phyloP scores from a whole-genome alignment of 345 rosid genomes.

The Sonneratia caseolaris region DNA sequence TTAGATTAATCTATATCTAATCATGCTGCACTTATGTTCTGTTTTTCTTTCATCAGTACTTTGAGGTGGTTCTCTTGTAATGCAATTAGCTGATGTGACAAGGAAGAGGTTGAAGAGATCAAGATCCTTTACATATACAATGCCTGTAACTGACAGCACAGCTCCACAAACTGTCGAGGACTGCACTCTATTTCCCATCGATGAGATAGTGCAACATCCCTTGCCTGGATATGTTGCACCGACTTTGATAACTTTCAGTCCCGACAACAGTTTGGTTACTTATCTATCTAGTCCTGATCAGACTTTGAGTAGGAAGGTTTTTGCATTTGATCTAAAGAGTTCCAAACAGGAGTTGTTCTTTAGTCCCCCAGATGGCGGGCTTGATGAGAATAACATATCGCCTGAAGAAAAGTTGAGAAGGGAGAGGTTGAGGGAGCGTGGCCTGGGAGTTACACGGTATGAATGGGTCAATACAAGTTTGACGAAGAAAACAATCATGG shows the following conservation, averaged over 20 bases:
- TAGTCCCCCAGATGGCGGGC: constrained; percentile 83
- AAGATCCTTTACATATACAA: constrained; percentile 27
- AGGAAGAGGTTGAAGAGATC: constrained; percentile 40
- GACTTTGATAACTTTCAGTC: constrained; percentile 67
- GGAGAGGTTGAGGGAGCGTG: constrained; percentile 86
- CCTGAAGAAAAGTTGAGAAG: constrained; percentile 84
- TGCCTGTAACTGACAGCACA: constrained; percentile 43
- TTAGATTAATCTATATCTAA: not conserved
- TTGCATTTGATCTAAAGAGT: constrained; percentile 48
- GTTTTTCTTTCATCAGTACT: constrained; percentile 7
- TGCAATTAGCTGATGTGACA: constrained; percentile 45
- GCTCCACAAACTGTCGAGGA: constrained; percentile 29
- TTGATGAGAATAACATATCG: constrained; percentile 80
- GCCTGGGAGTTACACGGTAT: constrained; percentile 83
- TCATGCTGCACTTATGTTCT: constrained; percentile 9
- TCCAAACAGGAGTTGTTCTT: constrained; percentile 54
- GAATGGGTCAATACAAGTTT: constrained; percentile 81
- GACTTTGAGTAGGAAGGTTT: constrained; percentile 60
- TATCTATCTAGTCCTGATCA: constrained; percentile 75
- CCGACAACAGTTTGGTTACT: constrained; percentile 58
- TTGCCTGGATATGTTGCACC: constrained; percentile 86
- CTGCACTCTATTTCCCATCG: constrained; percentile 42
- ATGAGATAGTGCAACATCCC: constrained; percentile 83
- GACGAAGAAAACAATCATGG: constrained; percentile 61
- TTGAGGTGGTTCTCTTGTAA: constrained; percentile 25